Conservation (phyloP, 768 basidiomycete species). For the Termitomyces sp. region DNA sequence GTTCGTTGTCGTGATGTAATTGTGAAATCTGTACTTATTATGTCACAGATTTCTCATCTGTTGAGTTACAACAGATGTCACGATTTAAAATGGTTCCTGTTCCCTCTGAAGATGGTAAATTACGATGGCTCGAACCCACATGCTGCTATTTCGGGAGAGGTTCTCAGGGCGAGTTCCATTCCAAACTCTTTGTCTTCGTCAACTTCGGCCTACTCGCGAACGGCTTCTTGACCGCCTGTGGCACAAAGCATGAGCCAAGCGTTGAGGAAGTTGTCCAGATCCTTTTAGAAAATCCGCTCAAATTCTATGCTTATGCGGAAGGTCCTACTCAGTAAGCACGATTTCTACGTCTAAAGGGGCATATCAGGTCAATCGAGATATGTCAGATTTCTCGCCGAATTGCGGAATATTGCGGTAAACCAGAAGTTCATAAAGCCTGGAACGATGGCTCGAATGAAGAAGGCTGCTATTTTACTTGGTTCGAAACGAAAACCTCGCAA, state of each 20-base stretch:
- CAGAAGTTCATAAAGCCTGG: constrained; percentile 43
- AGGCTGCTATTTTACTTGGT: constrained; percentile 67
- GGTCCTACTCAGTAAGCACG: constrained; percentile 58
- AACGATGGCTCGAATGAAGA: constrained; percentile 63
- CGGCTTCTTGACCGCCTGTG: constrained; percentile 79
- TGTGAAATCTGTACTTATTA: neutral
- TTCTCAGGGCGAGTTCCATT: constrained; percentile 57
- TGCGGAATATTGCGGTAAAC: constrained; percentile 86
- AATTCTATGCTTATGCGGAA: constrained; percentile 68
- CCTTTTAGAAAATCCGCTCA: constrained; percentile 60
- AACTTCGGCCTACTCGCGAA: constrained; percentile 84
- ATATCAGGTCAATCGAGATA: neutral
- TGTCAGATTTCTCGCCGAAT: constrained; percentile 72
- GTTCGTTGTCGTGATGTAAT: constrained; percentile 30
- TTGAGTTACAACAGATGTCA: constrained; percentile 55
- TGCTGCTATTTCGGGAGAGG: constrained; percentile 67
- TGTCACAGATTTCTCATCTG: constrained; percentile 48
- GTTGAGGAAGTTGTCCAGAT: constrained; percentile 76
- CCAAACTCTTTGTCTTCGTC: constrained; percentile 82
- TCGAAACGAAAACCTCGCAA: constrained; percentile 52
- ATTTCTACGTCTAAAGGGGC: neutral
- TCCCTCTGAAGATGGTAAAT: constrained; percentile 23
- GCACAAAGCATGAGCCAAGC: constrained; percentile 83
- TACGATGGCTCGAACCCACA: constrained; percentile 49
- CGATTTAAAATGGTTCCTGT: constrained; percentile 65